These are phyloP conservation scores for Harringtonia aguacate DNA, from an alignment of 2,329 filamentous ascomycete species.

Conservation along the genomic window DNA sequence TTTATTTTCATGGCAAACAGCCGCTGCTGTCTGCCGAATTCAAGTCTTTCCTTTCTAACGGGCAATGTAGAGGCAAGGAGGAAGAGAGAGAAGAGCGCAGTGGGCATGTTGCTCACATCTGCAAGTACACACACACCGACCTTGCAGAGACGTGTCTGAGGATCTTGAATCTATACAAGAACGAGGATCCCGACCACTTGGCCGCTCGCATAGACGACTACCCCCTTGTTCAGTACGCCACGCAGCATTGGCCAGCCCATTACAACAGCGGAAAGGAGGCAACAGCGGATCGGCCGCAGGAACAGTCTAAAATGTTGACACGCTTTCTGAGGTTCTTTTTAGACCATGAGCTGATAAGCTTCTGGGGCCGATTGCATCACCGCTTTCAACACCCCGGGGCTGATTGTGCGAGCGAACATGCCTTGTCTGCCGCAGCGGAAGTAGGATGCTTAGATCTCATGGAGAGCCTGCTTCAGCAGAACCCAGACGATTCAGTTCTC, in stretches of 20 bases:
- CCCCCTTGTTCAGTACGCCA: not conserved
- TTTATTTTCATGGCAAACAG: not conserved
- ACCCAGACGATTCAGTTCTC: not conserved
- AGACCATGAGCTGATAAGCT: not conserved
- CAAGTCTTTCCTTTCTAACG: too few species aligned
- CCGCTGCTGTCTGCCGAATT: too few species aligned
- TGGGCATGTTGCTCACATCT: too few species aligned
- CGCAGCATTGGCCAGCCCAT: not conserved
- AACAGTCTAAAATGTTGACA: not conserved
- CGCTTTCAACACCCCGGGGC: not conserved
- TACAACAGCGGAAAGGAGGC: not conserved
- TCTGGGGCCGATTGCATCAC: not conserved
- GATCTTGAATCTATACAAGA: not conserved
- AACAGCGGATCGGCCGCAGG: not conserved
- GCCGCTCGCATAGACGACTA: not conserved
- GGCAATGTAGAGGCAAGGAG: too few species aligned
- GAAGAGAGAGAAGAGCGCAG: too few species aligned
- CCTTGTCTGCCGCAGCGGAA: not conserved
- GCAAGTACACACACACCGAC: too few species aligned
- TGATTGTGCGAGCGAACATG: not conserved
- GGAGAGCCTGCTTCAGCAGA: not conserved
- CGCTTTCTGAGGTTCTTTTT: not conserved
- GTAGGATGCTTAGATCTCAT: not conserved
- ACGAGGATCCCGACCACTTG: not conserved
- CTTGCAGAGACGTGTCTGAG: not conserved